phyloP scores from a whole-genome alignment of 108 stramenopile genomes.

The Skeletonema costatum region DNA sequence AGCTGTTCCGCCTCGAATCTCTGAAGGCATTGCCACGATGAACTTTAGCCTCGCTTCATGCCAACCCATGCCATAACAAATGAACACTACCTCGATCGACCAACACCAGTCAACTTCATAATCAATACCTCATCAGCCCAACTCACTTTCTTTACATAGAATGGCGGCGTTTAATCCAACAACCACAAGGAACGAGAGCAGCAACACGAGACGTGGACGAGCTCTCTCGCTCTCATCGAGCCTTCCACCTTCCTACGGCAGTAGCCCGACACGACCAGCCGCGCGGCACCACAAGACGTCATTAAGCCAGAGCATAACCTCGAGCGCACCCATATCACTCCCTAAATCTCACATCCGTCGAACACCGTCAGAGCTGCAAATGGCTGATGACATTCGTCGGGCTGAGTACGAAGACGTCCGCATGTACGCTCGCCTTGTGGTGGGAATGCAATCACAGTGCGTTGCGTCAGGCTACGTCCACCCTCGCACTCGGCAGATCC shows the following conservation, averaged over 20 bases:
- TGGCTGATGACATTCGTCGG: slow-evolving; percentile 30
- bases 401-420: slow-evolving; percentile 44
- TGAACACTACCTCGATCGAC: not conserved
- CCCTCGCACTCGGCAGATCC: slow-evolving; percentile 15
- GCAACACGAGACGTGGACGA: not conserved
- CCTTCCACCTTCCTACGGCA: not conserved
- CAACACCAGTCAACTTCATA: too few species aligned
- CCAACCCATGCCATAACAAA: not conserved
- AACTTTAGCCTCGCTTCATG: not conserved
- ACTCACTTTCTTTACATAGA: not conserved
- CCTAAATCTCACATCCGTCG: slow-evolving; percentile 44
- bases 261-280: too few species aligned
- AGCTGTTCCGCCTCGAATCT: too few species aligned
- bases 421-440: slow-evolving; percentile 46
- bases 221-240: slow-evolving; percentile 1
- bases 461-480: slow-evolving; percentile 11
- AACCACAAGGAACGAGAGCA: not conserved
- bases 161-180: not conserved
- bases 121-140: not conserved
- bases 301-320: not conserved
- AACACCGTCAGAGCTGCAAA: slow-evolving; percentile 45
- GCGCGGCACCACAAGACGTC: not conserved
- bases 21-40: not conserved
- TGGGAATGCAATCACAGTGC: slow-evolving; percentile 32
- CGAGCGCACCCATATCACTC: slow-evolving; percentile 25